Conservation (phyloP, 23 red algal genomes). For the Gracilariopsis chorda region DNA sequence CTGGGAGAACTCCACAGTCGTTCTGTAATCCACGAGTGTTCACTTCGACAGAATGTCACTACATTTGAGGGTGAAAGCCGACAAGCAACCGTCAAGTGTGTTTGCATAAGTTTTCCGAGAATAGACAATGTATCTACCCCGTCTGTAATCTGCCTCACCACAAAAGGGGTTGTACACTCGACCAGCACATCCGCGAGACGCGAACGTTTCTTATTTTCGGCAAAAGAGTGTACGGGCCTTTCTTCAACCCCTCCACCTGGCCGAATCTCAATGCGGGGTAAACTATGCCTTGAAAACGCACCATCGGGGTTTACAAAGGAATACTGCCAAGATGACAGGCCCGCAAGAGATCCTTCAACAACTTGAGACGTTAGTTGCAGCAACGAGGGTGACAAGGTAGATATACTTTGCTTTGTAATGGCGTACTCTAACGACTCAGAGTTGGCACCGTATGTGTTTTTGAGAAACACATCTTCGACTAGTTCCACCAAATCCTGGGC, state of each 20-base stretch:
- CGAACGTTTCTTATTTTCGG: neutral
- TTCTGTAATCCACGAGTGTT: conserved; percentile 24
- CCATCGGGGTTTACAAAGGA: no score
- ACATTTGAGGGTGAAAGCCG: conserved; percentile 21
- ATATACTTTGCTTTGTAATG: neutral
- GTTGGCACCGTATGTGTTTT: neutral
- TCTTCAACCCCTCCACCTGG: neutral
- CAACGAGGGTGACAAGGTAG: neutral
- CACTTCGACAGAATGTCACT: conserved; percentile 47
- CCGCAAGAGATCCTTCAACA: neutral
- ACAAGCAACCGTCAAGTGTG: conserved; percentile 1
- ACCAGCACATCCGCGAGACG: neutral
- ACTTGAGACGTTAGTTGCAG: neutral
- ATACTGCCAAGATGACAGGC: neutral
- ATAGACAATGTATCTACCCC: neutral
- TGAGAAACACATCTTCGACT: conserved; percentile 41
- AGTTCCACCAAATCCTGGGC: conserved; percentile 25
- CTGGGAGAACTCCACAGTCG: conserved; percentile 20
- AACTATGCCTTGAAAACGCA: neutral
- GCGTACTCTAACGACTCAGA: neutral
- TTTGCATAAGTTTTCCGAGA: neutral
- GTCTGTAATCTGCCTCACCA: neutral
- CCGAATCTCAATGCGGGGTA: neutral
- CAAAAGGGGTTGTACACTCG: neutral
- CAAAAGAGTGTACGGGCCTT: neutral